Percentiles rank a stretch among this genome's conserved stretches.
Conservation (phyloP, 2,329 filamentous ascomycete species). For the Fusarium tanahbumbuense region DNA sequence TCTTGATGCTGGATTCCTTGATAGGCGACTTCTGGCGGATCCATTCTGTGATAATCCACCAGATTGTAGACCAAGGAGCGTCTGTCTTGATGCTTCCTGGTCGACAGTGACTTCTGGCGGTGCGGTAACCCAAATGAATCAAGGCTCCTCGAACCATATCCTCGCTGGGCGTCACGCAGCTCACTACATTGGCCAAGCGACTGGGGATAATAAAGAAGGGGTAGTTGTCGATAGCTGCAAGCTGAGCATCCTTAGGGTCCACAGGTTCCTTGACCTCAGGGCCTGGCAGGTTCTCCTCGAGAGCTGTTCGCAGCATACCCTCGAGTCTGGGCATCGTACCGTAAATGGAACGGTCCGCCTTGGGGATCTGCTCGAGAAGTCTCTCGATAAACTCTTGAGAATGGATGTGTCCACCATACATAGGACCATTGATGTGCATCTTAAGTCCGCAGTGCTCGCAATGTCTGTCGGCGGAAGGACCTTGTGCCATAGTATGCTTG, state of each 20-base stretch:
- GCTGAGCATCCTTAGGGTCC: slow-evolving; percentile 59
- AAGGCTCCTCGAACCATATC: slow-evolving; percentile 85
- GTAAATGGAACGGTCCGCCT: slow-evolving; percentile 76
- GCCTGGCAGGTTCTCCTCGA: slow-evolving; percentile 73
- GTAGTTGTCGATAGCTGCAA: slow-evolving; percentile 75
- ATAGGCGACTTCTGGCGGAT: slow-evolving; percentile 82
- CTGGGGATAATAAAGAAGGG: slow-evolving; percentile 91
- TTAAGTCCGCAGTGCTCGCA: slow-evolving; percentile 89
- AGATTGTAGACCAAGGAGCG: slow-evolving; percentile 88
- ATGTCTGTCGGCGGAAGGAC: slow-evolving; percentile 70
- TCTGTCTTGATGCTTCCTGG: slow-evolving; percentile 93
- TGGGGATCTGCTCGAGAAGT: slow-evolving; percentile 78
- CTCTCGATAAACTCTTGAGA: slow-evolving; percentile 83
- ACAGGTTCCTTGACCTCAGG: slow-evolving; percentile 53
- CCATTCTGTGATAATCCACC: slow-evolving; percentile 96
- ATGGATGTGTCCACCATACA: slow-evolving; percentile 93
- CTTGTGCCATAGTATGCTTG: slow-evolving; percentile 81
- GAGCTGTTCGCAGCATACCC: slow-evolving; percentile 89
- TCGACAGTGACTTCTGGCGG: slow-evolving; percentile 88
- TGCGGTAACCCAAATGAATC: slow-evolving; percentile 81
- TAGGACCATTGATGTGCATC: slow-evolving; percentile 90
- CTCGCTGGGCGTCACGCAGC: slow-evolving; percentile 82
- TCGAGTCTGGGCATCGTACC: slow-evolving; percentile 83
- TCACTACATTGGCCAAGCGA: slow-evolving; percentile 78
- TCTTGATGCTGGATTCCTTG: slow-evolving; percentile 76